Base-by-base conservation (phyloP, 148 eudicot species). In the Agrostemma githago region DNA sequence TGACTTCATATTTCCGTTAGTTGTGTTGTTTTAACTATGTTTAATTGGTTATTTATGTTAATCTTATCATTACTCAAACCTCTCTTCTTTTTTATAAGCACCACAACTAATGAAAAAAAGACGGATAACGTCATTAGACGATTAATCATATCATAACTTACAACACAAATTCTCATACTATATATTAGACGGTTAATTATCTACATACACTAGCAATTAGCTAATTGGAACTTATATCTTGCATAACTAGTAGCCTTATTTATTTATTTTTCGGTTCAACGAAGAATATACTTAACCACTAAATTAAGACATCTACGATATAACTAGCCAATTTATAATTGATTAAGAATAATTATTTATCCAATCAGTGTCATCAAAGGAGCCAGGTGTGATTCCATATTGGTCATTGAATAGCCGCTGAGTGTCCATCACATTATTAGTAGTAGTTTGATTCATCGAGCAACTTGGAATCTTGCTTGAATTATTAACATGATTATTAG, bases 401-500 rank as follows among this genome's bases (percentile, higher is more conserved):
- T 80, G 79, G 21, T 80, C 68, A 43, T n/a, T 71, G 15, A 71
- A 51, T 12, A 66, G 20, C 2, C 8, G 34, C 34, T 65, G 76
- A 17, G 71, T 34, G 8, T 75, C 15, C 5, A 75, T 46, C 61
- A 44, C 61, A 80, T 75, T 75, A 79, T 26, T 70, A n/a, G n/a
- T n/a, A n/a, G n/a, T n/a, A 41, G 71, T 38, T 41, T 79, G 65
- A 43, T 75, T 89, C 72, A 86, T 73, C 0, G 89, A 88, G 3
- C 89, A 83, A 48, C 79, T 86, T 12, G 90, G 92, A 60, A 92
- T 89, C 66, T 84, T 89, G 78, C 82, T 85, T 5, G 96, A 86
- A 41, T 61, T 51, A 56, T n/a, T n/a, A n/a, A n/a, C n/a, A n/a
- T 84, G 79, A 5, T 68, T 8, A 68, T 86, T 90, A 1, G 38